phyloP scores from a whole-genome alignment of 2,329 filamentous ascomycete genomes.

The Penicillium sp. region DNA sequence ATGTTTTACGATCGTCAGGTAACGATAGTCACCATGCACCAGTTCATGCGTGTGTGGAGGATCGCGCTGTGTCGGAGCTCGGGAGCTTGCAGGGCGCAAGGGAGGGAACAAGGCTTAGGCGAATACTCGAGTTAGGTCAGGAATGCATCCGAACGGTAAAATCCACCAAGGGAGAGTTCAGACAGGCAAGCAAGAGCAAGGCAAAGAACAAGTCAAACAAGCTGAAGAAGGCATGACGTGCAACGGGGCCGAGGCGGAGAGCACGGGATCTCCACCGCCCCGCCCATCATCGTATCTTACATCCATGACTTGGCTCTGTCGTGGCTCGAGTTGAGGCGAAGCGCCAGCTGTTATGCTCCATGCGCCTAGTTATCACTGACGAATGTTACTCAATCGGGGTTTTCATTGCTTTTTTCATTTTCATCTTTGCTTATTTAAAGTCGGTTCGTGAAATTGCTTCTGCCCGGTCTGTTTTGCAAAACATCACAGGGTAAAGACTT shows the following conservation, averaged over 20 bases:
- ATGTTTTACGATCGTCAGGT: background rate
- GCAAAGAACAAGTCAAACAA: background rate
- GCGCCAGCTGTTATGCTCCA: no score
- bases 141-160: background rate
- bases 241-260: constrained; percentile 6
- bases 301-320: no score
- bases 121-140: no score
- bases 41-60: constrained; percentile 9
- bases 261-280: constrained; percentile 2
- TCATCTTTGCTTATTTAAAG: no score
- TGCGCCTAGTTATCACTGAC: no score
- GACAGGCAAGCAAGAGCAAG: background rate
- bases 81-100: constrained; percentile 2
- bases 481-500: no score
- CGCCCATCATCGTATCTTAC: background rate
- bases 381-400: no score
- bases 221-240: constrained; percentile 15
- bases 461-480: no score
- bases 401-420: no score
- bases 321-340: no score
- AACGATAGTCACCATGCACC: constrained; percentile 10
- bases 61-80: constrained; percentile 4
- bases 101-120: background rate
- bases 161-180: no score
- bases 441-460: no score